These are phyloP conservation scores for Neurospora hispaniola DNA, from an alignment of 495 filamentous ascomycete genomes.

Conservation along the genomic window DNA sequence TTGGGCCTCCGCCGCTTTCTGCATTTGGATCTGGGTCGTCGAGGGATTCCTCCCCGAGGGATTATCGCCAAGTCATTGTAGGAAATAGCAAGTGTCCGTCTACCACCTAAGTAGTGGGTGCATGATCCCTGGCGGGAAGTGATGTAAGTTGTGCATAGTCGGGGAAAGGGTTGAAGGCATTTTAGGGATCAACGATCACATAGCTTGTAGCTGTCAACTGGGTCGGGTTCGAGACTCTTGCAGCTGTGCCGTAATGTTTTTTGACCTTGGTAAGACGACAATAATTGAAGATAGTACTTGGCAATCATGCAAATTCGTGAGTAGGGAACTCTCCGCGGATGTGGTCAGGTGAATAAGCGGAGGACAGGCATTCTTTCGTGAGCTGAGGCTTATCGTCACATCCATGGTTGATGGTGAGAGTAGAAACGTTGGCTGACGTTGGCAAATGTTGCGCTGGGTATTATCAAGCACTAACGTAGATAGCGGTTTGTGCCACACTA, in stretches of 20 bases:
- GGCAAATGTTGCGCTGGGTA: neutral
- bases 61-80: neutral
- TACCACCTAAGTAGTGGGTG: neutral
- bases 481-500: neutral
- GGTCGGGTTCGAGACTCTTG: neutral
- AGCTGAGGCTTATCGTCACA: neutral
- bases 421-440: neutral
- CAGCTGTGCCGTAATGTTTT: neutral
- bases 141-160: neutral
- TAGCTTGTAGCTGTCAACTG: neutral
- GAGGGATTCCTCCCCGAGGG: neutral
- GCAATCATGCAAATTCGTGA: neutral
- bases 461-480: neutral
- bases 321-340: neutral
- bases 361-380: neutral
- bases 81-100: neutral
- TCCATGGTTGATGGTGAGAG: neutral
- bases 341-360: neutral
- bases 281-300: neutral
- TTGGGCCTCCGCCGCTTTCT: neutral
- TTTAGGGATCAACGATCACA: neutral
- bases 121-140: neutral
- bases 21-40: neutral
- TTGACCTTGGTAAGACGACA: neutral
- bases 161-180: neutral